A percentile compares a stretch with the other conserved stretches of the same genome.
phyloP scores from a whole-genome alignment of 164 flowering plant genomes.

The Echeveria elegans region DNA sequence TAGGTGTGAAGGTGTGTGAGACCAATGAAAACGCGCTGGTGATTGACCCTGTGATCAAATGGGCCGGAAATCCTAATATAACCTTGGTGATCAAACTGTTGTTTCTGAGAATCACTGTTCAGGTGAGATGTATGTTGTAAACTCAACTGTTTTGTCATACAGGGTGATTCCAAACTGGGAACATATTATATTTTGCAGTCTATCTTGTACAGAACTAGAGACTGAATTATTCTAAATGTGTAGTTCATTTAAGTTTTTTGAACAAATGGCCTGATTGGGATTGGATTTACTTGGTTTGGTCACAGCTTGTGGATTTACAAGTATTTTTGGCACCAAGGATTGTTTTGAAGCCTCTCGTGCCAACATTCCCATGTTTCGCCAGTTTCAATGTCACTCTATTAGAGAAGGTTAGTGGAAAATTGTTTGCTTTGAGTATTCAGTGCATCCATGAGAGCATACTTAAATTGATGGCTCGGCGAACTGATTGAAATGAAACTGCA shows the following conservation, averaged over 20 bases:
- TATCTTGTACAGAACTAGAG: not conserved
- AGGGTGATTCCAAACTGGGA: not conserved
- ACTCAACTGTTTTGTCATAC: not conserved
- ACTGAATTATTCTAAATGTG: not conserved
- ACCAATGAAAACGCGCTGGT: conserved; percentile 66
- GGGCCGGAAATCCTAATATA: conserved; percentile 84
- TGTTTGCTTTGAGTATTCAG: not conserved
- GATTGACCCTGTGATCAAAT: conserved; percentile 57
- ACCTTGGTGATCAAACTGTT: conserved; percentile 34
- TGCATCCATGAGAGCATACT: not conserved
- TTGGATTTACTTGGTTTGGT: conserved; percentile 14
- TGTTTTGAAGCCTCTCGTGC: conserved; percentile 76
- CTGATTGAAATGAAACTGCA: conserved; percentile 18
- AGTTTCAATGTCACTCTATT: conserved; percentile 52
- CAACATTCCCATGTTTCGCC: conserved; percentile 84
- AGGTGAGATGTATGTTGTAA: conserved; percentile 30
- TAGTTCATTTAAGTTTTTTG: not conserved
- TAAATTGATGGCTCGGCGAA: not conserved
- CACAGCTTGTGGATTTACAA: conserved; percentile 79
- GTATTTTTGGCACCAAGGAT: conserved; percentile 53
- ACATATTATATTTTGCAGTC: not conserved
- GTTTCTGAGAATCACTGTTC: conserved; percentile 34
- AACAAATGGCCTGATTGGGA: not conserved
- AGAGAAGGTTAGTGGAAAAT: conserved; percentile 51
- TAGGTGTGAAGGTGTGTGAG: conserved; percentile 66